Conservation (phyloP, 2,329 filamentous ascomycete species). For the Nemania diffusa region DNA sequence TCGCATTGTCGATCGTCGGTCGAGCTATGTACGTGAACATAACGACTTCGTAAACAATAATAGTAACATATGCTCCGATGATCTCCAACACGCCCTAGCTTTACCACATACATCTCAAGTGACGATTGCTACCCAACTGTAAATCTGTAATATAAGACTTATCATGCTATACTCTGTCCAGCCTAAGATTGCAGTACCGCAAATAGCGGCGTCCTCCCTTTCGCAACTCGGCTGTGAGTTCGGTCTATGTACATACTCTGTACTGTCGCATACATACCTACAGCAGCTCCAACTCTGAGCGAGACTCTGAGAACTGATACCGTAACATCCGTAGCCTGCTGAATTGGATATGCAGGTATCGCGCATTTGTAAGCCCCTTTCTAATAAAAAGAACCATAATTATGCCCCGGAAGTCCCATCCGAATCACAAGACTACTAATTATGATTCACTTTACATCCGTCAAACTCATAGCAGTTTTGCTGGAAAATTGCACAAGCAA, state of each 20-base stretch:
- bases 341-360: conserved; percentile 3
- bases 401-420: conserved; percentile 1
- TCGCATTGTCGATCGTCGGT: too few species aligned
- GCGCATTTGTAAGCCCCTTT: conserved; percentile 12
- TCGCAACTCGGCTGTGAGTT: conserved; percentile 21
- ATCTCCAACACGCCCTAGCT: neutral
- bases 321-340: neutral
- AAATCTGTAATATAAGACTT: neutral
- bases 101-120: neutral
- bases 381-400: conserved; percentile 1
- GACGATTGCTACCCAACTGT: neutral
- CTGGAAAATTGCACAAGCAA: too few species aligned
- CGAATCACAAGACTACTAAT: neutral
- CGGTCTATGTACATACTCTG: neutral
- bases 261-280: neutral
- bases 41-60: neutral
- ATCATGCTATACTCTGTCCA: neutral
- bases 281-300: neutral
- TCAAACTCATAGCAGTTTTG: neutral
- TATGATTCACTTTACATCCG: neutral
- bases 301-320: neutral
- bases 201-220: conserved; percentile 1
- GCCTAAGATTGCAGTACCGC: neutral
- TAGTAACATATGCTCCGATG: neutral
- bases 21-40: too few species aligned